Evolutionary conservation across 2,329 filamentous ascomycete genomes (phyloP), one percentile per base, ranked within the genome.

Genomic region (Emydomyces testavorans): DNA sequence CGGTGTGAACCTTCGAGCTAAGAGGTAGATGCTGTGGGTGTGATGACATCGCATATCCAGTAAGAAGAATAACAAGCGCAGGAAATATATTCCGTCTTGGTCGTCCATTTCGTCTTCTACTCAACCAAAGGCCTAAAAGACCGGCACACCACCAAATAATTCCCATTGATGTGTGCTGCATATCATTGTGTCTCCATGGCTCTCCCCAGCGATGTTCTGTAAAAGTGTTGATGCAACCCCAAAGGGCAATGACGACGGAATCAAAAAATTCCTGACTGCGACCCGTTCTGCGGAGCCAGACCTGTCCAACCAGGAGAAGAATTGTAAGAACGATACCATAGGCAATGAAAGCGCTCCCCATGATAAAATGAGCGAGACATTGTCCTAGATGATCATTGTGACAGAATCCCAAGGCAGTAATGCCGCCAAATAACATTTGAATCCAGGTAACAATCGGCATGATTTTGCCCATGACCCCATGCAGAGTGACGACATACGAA

Each of bases 91-190:
- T 98, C 56, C 92, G 79, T 73, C 90, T 88, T 6, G 92, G 89
- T 35, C 79, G 75, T 44, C 92, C 90, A 53, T 90, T 80, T 49
- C 86, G 79, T 62, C 82, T 86, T 53, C 79, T 78, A 63, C 87
- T 94, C 32, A 98, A 73, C 92, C 90, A 98, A 45, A 98, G 76
- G 35, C 92, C 92, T 8, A 90, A 77, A 24, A 98, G 71, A 20
- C 92, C 92, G 6, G 92, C 90, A 58, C 81, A 85, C 90, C 90
- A 98, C 92, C 92, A 98, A 44, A 98, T 80, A 53, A 98, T 79
- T n/a, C 92, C 92, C 90, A 98, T 96, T n/a, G 85, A 86, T 0
- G 92, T 98, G 65, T 98, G 92, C 65, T 98, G 90, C 69, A 94
- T 79, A 65, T 98, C 92, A 61, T 95, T 96, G 66, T 78, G 80